Percentiles rank a stretch among this genome's conserved stretches.
These are phyloP conservation scores for Penicillium sp. DNA, from an alignment of 2,329 filamentous ascomycete species.

Conservation along the genomic window DNA sequence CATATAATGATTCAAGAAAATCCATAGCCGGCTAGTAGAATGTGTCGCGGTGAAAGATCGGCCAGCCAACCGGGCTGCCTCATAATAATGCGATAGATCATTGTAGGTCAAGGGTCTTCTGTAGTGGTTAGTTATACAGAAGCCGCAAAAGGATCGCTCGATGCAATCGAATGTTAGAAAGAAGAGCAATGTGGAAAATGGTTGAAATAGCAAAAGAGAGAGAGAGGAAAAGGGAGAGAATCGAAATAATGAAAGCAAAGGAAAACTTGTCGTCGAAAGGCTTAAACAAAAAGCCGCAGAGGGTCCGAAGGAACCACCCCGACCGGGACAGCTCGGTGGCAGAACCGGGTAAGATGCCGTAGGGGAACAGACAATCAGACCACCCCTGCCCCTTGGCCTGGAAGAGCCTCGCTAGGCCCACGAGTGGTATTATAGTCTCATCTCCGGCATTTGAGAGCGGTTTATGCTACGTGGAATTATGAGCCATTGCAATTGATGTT, in stretches of 20 bases:
- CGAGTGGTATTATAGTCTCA: neutral
- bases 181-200: neutral
- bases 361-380: slow-evolving; percentile 3
- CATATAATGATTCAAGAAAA: neutral
- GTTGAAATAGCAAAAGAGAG: neutral
- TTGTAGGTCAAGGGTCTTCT: neutral
- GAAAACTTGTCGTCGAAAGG: neutral
- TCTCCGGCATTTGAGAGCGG: neutral
- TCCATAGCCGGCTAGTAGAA: neutral
- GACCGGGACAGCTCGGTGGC: slow-evolving; percentile 14
- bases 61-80: neutral
- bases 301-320: slow-evolving; percentile 2
- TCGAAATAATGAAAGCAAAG: neutral
- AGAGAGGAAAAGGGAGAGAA: neutral
- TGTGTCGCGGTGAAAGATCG: neutral
- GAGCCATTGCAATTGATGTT: neutral
- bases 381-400: neutral
- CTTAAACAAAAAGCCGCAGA: slow-evolving; percentile 16
- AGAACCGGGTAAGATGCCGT: slow-evolving; percentile 15
- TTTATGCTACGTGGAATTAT: neutral
- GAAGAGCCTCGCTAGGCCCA: neutral
- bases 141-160: neutral
- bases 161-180: neutral
- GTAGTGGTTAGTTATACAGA: too few relatives aligned
- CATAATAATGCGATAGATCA: neutral